A percentile compares a stretch with the other conserved stretches of the same genome.
phyloP scores from a whole-genome alignment of 768 basidiomycete genomes.

The Ramaria sp. region DNA sequence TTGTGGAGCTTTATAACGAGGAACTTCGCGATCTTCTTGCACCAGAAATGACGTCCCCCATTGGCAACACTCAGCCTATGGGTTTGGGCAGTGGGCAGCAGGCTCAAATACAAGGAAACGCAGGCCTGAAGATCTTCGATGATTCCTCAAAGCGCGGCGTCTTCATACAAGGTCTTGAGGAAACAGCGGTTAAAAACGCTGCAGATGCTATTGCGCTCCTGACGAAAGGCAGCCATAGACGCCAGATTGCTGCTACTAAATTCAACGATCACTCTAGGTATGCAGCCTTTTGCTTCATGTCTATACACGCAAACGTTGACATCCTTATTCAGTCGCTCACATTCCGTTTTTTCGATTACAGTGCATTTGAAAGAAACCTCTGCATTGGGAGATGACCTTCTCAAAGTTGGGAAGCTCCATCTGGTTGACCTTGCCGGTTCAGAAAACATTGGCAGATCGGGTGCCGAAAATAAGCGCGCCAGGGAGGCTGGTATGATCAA shows the following conservation, averaged over 20 bases:
- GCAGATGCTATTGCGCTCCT: constrained; percentile 76
- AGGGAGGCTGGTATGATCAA: constrained; percentile 99
- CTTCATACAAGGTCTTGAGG: constrained; percentile 91
- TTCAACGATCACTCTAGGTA: constrained; percentile 88
- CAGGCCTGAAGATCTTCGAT: constrained; percentile 83
- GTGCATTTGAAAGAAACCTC: constrained; percentile 84
- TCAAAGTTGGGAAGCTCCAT: constrained; percentile 92
- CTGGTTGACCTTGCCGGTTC: constrained; percentile 96
- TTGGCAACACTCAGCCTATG: constrained; percentile 65
- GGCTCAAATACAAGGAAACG: constrained; percentile 27
- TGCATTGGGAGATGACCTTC: constrained; percentile 70
- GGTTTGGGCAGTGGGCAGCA: constrained; percentile 42
- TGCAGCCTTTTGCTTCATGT: not conserved
- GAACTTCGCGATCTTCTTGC: constrained; percentile 91
- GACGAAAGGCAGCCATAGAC: constrained; percentile 78
- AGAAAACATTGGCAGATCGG: constrained; percentile 92
- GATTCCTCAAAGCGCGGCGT: constrained; percentile 83
- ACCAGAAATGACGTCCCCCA: constrained; percentile 61
- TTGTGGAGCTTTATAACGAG: constrained; percentile 95
- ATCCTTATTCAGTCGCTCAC: constrained; percentile 57
- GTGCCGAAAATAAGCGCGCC: constrained; percentile 90
- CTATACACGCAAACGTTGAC: not conserved
- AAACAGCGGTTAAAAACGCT: constrained; percentile 72
- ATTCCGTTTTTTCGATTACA: constrained; percentile 95
- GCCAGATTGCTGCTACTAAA: constrained; percentile 92